phyloP scores from a whole-genome alignment of 129 eudicot genomes.

The Saussurea involucrata region DNA sequence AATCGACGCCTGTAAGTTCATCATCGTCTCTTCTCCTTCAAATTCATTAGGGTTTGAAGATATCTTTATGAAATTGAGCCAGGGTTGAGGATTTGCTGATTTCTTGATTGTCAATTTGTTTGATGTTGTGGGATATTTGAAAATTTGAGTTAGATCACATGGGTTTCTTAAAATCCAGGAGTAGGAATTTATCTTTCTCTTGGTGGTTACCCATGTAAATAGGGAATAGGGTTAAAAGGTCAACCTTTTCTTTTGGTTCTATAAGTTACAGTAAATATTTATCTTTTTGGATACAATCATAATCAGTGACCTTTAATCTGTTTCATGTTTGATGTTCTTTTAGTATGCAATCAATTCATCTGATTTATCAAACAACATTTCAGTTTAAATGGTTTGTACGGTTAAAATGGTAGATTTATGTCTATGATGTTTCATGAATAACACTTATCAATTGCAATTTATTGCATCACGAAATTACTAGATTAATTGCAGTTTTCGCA shows the following conservation, averaged over 20 bases:
- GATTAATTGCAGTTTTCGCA: neutral
- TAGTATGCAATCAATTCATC: too few species aligned
- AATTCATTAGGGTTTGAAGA: too few species aligned
- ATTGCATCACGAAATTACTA: neutral
- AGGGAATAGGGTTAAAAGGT: constrained; percentile 6
- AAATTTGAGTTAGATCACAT: constrained; percentile 21
- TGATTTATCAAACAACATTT: too few species aligned
- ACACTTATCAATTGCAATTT: neutral
- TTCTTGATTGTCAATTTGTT: constrained; percentile 1
- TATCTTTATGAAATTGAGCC: neutral
- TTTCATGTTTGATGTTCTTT: too few species aligned
- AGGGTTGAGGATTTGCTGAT: constrained; percentile 6
- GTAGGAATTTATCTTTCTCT: neutral
- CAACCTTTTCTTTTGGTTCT: neutral
- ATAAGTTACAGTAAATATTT: neutral
- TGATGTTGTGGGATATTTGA: constrained; percentile 4
- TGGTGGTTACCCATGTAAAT: neutral
- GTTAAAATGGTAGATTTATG: too few species aligned
- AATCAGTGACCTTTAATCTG: too few species aligned
- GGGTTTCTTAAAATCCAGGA: too few species aligned
- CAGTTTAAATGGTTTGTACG: too few species aligned
- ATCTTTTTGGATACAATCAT: too few species aligned
- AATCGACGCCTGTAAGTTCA: too few species aligned
- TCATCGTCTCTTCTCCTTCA: too few species aligned
- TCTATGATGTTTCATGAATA: too few species aligned